phyloP scores from a whole-genome alignment of 305 asterid genomes.

The Striga hermonthica region DNA sequence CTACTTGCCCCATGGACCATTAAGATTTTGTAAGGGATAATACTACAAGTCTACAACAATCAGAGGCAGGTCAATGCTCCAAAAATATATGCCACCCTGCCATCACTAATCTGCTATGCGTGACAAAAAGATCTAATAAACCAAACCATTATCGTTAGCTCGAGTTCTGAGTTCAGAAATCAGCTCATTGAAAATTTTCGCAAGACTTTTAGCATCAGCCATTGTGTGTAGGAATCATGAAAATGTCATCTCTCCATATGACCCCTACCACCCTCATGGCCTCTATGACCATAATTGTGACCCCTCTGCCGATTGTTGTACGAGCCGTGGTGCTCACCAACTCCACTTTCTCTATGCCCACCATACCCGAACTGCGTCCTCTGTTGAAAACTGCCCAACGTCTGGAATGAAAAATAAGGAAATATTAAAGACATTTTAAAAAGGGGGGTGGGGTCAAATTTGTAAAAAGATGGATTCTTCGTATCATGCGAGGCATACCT shows the following conservation, averaged over 20 bases:
- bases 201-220: slow-evolving; percentile 6
- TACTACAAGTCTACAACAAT: background rate
- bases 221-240: slow-evolving; percentile 18
- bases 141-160: slow-evolving; percentile 27
- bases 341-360: slow-evolving; percentile 43
- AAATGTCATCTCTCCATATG: slow-evolving; percentile 35
- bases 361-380: slow-evolving; percentile 45
- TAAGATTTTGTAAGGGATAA: too few relatives aligned
- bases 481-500: slow-evolving; percentile 41
- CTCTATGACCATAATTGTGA: slow-evolving; percentile 45
- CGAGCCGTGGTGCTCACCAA: slow-evolving; percentile 42
- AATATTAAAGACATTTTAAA: slow-evolving; percentile 7
- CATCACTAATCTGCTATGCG: slow-evolving; percentile 21
- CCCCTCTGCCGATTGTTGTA: slow-evolving; percentile 55
- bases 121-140: slow-evolving; percentile 3
- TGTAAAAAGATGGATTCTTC: background rate
- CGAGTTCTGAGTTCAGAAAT: slow-evolving; percentile 22
- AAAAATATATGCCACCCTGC: slow-evolving; percentile 46
- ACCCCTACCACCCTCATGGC: slow-evolving; percentile 55
- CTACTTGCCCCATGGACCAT: too few relatives aligned
- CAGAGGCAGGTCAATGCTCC: slow-evolving; percentile 40
- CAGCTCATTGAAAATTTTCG: slow-evolving; percentile 21
- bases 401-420: slow-evolving; percentile 34
- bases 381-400: slow-evolving; percentile 56
- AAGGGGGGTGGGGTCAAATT: background rate